phyloP scores from a whole-genome alignment of 148 eudicot genomes.

The Pouteria glomerata region DNA sequence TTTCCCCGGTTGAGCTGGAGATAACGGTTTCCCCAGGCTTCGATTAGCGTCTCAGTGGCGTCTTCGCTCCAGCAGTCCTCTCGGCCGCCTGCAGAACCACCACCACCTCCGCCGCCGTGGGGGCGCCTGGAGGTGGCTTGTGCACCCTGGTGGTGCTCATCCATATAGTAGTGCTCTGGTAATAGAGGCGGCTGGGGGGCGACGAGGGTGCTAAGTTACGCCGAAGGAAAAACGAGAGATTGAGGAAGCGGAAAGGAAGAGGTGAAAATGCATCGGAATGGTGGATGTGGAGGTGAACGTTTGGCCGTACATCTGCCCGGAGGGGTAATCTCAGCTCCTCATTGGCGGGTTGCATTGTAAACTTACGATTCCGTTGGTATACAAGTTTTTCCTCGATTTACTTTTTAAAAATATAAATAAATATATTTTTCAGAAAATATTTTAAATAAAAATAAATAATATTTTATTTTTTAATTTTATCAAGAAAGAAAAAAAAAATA shows the following conservation, averaged over 20 bases:
- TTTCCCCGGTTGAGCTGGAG: conserved; percentile 1
- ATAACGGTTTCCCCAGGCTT: conserved; percentile 11
- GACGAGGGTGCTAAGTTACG: not conserved
- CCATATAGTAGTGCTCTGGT: not conserved
- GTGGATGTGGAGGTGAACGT: not conserved
- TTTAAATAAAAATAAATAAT: no score
- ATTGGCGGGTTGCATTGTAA: not conserved
- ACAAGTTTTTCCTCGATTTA: not conserved
- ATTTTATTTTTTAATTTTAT: no score
- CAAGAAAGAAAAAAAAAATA: no score
- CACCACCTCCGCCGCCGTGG: not conserved
- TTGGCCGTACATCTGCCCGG: conserved; percentile 16
- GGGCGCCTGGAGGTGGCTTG: not conserved
- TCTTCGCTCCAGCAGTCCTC: conserved; percentile 13
- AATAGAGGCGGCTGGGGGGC: not conserved
- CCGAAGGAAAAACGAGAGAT: not conserved
- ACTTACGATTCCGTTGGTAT: conserved; percentile 1
- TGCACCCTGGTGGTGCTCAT: not conserved
- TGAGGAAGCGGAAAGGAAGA: not conserved
- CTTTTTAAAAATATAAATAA: no score
- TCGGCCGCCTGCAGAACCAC: no score
- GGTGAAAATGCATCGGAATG: conserved; percentile 5
- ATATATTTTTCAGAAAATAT: no score
- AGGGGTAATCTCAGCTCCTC: not conserved
- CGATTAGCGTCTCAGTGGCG: conserved; percentile 9